phyloP scores from a whole-genome alignment of 1,284 basidiomycete species.

The Inonotus obliquus region DNA sequence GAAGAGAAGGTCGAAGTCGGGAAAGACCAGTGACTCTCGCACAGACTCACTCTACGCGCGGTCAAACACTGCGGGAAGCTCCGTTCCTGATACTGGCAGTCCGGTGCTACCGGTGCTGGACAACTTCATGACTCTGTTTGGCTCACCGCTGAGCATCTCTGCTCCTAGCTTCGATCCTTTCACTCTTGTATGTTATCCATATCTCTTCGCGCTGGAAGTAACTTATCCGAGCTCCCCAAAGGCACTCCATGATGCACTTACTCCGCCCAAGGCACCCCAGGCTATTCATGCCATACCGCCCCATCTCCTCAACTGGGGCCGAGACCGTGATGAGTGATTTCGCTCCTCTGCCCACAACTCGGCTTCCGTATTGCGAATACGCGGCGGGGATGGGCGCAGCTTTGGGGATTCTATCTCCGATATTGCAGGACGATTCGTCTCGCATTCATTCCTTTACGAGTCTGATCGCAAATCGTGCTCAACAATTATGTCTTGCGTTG shows the following conservation, averaged over 20 bases:
- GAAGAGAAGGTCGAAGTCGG: conserved; percentile 26
- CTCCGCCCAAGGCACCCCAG: not conserved
- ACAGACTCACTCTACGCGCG: conserved; percentile 32
- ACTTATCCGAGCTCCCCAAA: not conserved
- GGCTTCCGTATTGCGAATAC: too few relatives aligned
- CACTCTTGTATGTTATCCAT: not conserved
- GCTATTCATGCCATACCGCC: not conserved
- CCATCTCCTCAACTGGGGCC: not conserved
- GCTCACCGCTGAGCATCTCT: not conserved
- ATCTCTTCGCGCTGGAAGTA: not conserved
- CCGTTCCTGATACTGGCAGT: not conserved
- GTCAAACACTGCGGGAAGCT: not conserved
- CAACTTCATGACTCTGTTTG: not conserved
- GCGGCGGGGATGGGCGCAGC: too few relatives aligned
- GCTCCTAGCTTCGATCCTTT: not conserved
- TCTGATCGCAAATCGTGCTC: too few relatives aligned
- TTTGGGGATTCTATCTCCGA: too few relatives aligned
- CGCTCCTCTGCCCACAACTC: too few relatives aligned
- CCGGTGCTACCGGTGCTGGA: not conserved
- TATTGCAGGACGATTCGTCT: too few relatives aligned
- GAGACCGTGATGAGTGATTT: not conserved
- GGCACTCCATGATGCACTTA: not conserved
- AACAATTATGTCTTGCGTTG: too few relatives aligned
- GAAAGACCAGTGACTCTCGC: conserved; percentile 22
- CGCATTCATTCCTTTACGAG: too few relatives aligned